Percentiles rank a stretch among this genome's conserved stretches.
Evolutionary conservation across 1,284 basidiomycete species (phyloP).

Genomic region (Ustanciosporium gigantosporum): DNA sequence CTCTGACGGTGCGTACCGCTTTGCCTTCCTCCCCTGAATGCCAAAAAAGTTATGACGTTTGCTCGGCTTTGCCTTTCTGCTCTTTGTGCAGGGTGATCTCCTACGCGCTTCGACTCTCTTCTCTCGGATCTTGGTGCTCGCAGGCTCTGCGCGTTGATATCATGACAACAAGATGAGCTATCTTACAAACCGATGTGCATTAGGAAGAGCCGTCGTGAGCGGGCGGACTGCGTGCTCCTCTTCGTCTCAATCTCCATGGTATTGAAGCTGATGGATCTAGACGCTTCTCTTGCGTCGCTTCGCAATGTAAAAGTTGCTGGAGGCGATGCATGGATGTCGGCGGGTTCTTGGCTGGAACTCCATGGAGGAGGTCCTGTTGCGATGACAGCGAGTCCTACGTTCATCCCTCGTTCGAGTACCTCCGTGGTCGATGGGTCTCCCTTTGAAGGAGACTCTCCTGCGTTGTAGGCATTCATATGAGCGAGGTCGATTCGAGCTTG

Average conservation of each 20-base stretch:
- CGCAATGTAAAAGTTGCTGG: no score
- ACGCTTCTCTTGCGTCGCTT: neutral
- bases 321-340: no score
- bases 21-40: constrained; percentile 16
- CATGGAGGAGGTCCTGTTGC: neutral
- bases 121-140: neutral
- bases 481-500: constrained; percentile 40
- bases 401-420: constrained; percentile 37
- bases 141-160: no score
- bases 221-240: constrained; percentile 49
- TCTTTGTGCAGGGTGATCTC: constrained; percentile 1
- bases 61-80: neutral
- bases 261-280: no score
- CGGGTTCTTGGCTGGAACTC: neutral
- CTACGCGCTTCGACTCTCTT: neutral
- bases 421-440: constrained; percentile 30
- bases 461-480: constrained; percentile 25
- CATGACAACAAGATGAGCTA: constrained; percentile 58
- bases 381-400: constrained; percentile 33
- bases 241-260: constrained; percentile 21
- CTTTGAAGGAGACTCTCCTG: constrained; percentile 40
- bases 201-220: constrained; percentile 62
- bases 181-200: constrained; percentile 55
- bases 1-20: constrained; percentile 43
- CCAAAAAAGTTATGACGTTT: neutral